Percentiles rank a stretch among this genome's conserved stretches.
These are phyloP conservation scores for Sclerotinia trifoliorum DNA, from an alignment of 2,329 filamentous ascomycete genomes.

Conservation along the genomic window DNA sequence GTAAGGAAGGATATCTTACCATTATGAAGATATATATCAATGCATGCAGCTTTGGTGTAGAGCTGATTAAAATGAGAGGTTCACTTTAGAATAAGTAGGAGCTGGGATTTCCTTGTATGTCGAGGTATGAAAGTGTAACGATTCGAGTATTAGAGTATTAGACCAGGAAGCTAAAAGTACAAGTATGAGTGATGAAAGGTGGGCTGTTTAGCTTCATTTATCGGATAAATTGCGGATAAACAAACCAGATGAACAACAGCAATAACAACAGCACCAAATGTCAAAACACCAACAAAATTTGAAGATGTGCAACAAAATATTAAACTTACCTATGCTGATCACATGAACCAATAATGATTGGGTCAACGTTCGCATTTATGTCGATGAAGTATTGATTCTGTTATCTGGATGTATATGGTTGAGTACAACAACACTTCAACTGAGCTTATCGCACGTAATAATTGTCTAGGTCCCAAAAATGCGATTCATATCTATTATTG, in stretches of 20 bases:
- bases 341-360: not conserved
- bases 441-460: too few relatives aligned
- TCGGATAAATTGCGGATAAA: constrained; percentile 19
- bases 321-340: not conserved
- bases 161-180: not conserved
- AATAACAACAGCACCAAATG: not conserved
- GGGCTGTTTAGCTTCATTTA: constrained; percentile 17
- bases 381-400: not conserved
- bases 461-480: too few relatives aligned
- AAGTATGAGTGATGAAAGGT: constrained; percentile 5
- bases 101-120: not conserved
- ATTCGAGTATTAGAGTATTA: not conserved
- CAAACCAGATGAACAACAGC: not conserved
- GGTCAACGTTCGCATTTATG: not conserved
- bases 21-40: not conserved
- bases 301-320: constrained; percentile 5
- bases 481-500: too few relatives aligned
- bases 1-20: not conserved
- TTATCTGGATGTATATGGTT: not conserved
- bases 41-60: not conserved
- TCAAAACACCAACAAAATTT: not conserved
- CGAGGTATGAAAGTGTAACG: not conserved
- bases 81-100: not conserved
- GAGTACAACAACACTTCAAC: not conserved
- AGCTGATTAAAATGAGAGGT: not conserved